Evolutionary conservation across 2,329 filamentous ascomycete species (phyloP).

Genomic region (Geosmithia putterillii): DNA sequence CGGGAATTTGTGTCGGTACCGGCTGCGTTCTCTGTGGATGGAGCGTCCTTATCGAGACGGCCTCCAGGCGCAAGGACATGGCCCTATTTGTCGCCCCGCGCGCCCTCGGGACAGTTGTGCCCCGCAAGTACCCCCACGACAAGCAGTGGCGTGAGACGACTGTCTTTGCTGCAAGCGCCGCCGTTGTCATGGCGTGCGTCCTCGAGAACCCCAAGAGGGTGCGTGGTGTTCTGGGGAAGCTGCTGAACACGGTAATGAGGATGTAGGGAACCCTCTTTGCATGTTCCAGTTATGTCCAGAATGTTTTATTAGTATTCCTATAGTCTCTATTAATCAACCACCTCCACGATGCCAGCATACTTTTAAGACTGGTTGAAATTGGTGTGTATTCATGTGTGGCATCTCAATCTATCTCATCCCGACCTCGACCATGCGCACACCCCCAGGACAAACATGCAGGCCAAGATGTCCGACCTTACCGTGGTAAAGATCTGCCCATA

Average conservation of each 20-base stretch:
- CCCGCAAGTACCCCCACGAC: slow-evolving; percentile 50
- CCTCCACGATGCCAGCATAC: no score
- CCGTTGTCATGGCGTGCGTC: slow-evolving; percentile 57
- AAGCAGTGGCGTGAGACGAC: slow-evolving; percentile 56
- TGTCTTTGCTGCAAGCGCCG: slow-evolving; percentile 55
- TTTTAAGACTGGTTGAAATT: no score
- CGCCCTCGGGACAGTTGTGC: slow-evolving; percentile 62
- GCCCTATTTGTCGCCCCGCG: slow-evolving; percentile 71
- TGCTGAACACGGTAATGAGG: slow-evolving; percentile 40
- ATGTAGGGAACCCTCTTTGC: slow-evolving; percentile 9
- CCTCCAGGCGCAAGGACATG: slow-evolving; percentile 57
- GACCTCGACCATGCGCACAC: slow-evolving; percentile 31
- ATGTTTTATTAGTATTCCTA: not conserved
- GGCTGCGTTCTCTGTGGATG: slow-evolving; percentile 71
- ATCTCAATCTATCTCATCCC: no score
- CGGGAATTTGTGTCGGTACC: slow-evolving; percentile 54
- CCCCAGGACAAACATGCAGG: slow-evolving; percentile 65
- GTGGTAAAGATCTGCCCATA: slow-evolving; percentile 63
- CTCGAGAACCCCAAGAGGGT: slow-evolving; percentile 51
- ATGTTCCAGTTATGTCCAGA: no score
- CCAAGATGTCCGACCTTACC: slow-evolving; percentile 60
- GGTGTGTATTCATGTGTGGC: no score
- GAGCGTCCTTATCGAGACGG: slow-evolving; percentile 64
- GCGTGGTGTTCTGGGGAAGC: slow-evolving; percentile 53
- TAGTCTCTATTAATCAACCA: no score